Base-by-base conservation (phyloP, 352 stramenopile genomes). In the Halophytophthora batemanensis region DNA sequence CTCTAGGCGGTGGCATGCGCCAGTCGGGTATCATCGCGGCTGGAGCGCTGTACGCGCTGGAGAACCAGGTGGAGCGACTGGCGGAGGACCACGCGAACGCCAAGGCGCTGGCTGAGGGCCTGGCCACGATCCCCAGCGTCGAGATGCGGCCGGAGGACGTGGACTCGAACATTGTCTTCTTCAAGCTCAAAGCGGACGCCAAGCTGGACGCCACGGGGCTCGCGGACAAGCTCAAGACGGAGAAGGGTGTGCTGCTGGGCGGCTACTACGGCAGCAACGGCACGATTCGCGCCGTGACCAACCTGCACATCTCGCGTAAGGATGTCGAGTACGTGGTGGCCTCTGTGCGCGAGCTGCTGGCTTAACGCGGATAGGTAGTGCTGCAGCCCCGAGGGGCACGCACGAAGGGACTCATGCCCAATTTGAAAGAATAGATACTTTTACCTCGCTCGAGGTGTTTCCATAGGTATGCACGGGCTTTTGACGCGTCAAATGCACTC, bases 1-100 rank as follows among this genome's bases (percentile, higher is more conserved):
- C 91, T 28, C 82, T 98, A 12, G 96, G 97, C 13, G 97, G 97
- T 31, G 96, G 96, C 7, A 99, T 99, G 96, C 87, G 97, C 18
- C 97, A 99, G 67, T 77, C 76, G 2, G 96, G 96, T 28, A 65
- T 98, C 21, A 82, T 99, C 46, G 96, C 96, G 10, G 81, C 92
- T 0, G 95, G 95, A 37, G 95, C 88, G 14, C 71, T 98, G 41
- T 93, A 92, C 59, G 92, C 93, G 11, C 64, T 98, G 13, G 75
- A 91, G 42, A 83, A 90, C 74, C 97, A 89, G 46, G 85, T 90
- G 35, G 75, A 90, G 14, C 81, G 80, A 11, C 78, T 97, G 8
- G 77, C 58, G 0, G 74, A 90, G 22, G 88, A 97, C 64, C 87
- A 97, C 62, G 59, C 51, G 25, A 91, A 93, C 34, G 87, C 87